These are phyloP conservation scores for Microsporum canis DNA, from an alignment of 2,329 filamentous ascomycete species.

Conservation along the genomic window DNA sequence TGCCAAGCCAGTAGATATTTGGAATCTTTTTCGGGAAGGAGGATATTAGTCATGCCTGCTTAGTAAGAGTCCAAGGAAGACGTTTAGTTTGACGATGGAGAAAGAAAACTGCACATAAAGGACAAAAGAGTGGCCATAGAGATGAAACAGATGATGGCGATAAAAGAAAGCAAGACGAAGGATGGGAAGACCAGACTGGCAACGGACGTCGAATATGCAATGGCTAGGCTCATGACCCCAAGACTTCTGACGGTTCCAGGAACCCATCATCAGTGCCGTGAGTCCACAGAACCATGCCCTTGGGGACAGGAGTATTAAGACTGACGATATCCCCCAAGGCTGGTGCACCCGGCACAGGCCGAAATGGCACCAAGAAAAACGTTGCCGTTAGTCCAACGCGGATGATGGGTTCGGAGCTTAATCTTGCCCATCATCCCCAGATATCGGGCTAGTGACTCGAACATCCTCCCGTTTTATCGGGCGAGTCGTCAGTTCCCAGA, in stretches of 20 bases:
- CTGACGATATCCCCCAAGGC: background rate
- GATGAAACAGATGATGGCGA: background rate
- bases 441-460: background rate
- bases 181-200: background rate
- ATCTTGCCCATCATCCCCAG: background rate
- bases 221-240: background rate
- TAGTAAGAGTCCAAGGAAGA: background rate
- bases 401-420: background rate
- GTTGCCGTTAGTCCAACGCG: background rate
- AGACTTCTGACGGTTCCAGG: background rate
- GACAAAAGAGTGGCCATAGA: background rate
- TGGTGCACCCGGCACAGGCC: slow-evolving; percentile 1
- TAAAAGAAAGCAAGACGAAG: background rate
- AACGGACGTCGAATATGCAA: background rate
- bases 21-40: background rate
- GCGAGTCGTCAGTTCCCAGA: background rate
- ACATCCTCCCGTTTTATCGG: background rate
- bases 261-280: background rate
- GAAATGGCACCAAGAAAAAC: slow-evolving; percentile 1
- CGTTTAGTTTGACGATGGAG: background rate
- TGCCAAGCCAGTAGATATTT: background rate
- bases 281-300: background rate
- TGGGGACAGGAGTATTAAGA: background rate
- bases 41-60: background rate
- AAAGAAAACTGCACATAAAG: background rate